A percentile compares a stretch with the other conserved stretches of the same genome.
Conservation (phyloP, 345 rosid species). For the Populus euphratica region DNA sequence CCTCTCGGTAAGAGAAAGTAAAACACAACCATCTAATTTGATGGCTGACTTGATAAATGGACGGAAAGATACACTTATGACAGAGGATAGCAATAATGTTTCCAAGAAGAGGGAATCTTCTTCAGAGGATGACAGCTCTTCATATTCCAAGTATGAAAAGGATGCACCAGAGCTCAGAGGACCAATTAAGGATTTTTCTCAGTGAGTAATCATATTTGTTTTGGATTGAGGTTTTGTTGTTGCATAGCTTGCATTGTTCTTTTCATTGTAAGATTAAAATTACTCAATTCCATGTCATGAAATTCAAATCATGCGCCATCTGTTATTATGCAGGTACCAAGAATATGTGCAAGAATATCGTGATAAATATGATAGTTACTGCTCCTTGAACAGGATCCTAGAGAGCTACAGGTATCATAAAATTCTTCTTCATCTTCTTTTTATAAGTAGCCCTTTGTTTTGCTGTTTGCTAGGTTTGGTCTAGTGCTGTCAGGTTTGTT, state of each 20-base stretch:
- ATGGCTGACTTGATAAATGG: slow-evolving; percentile 37
- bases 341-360: slow-evolving; percentile 72
- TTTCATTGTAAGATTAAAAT: slow-evolving; percentile 1
- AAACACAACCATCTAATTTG: slow-evolving; percentile 35
- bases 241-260: neutral
- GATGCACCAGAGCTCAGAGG: slow-evolving; percentile 77
- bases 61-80: slow-evolving; percentile 39
- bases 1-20: slow-evolving; percentile 47
- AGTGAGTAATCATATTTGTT: slow-evolving; percentile 49
- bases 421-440: neutral
- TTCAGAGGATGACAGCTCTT: slow-evolving; percentile 55
- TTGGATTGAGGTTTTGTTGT: neutral
- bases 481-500: neutral
- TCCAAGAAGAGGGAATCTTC: slow-evolving; percentile 49
- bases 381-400: slow-evolving; percentile 64
- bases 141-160: slow-evolving; percentile 75
- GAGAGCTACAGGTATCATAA: slow-evolving; percentile 67
- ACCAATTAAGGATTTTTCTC: slow-evolving; percentile 62
- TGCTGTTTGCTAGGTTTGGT: slow-evolving; percentile 2
- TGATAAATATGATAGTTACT: slow-evolving; percentile 75
- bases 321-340: slow-evolving; percentile 48
- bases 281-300: slow-evolving; percentile 1
- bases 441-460: neutral
- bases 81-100: slow-evolving; percentile 41
- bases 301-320: neutral